A percentile compares a stretch with the other conserved stretches of the same genome.
Conservation (phyloP, 257 asterid species). For the Scutellaria galericulata region DNA sequence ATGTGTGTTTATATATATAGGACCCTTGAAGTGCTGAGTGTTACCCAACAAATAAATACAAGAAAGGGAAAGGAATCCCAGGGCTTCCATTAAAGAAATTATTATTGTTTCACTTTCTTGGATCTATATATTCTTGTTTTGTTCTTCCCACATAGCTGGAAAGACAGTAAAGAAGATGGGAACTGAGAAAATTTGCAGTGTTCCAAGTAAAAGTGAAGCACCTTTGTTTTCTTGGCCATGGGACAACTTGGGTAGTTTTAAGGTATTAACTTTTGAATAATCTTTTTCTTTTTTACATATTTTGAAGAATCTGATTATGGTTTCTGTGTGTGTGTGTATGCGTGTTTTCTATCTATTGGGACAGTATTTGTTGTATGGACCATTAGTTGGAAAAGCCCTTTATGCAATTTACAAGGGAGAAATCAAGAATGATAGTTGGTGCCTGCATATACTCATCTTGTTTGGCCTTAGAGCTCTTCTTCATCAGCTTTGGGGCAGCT, state of each 20-base stretch:
- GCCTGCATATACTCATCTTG: slow-evolving; percentile 71
- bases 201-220: slow-evolving; percentile 45
- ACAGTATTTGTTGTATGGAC: slow-evolving; percentile 74
- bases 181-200: slow-evolving; percentile 32
- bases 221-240: slow-evolving; percentile 91
- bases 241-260: slow-evolving; percentile 66
- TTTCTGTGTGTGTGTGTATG: background rate
- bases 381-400: slow-evolving; percentile 65
- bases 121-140: slow-evolving; percentile 10
- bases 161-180: slow-evolving; percentile 32
- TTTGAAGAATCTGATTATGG: slow-evolving; percentile 30
- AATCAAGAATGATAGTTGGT: slow-evolving; percentile 52
- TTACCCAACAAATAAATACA: slow-evolving; percentile 18
- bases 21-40: slow-evolving; percentile 21
- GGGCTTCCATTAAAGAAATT: slow-evolving; percentile 11
- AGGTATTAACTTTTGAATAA: slow-evolving; percentile 48
- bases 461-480: slow-evolving; percentile 58
- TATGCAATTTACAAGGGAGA: slow-evolving; percentile 50
- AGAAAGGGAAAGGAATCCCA: background rate
- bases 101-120: background rate
- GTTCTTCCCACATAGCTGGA: background rate
- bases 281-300: background rate
- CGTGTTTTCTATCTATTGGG: slow-evolving; percentile 4
- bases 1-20: background rate
- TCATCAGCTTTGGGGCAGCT: slow-evolving; percentile 77